Evolutionary conservation across 768 basidiomycete genomes (phyloP).

Genomic region (Lentinula raphanica): DNA sequence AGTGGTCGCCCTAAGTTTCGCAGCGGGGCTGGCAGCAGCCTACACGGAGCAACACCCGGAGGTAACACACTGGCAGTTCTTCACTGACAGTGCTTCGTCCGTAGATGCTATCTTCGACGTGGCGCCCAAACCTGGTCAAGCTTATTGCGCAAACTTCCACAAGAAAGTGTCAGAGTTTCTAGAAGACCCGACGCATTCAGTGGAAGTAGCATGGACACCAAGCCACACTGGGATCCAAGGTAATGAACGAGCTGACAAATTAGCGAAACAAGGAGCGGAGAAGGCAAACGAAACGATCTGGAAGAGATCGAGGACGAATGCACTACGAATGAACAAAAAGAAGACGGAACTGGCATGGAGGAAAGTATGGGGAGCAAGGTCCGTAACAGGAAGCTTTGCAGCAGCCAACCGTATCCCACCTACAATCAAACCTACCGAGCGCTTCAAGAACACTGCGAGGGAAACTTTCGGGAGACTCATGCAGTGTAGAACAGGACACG

Average conservation of each 20-base stretch:
- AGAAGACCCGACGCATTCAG: neutral
- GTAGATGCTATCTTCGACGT: neutral
- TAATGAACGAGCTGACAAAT: neutral
- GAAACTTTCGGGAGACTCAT: slow-evolving; percentile 19
- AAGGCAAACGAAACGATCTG: neutral
- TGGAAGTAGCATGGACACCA: neutral
- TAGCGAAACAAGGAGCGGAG: neutral
- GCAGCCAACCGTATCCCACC: neutral
- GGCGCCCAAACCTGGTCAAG: neutral
- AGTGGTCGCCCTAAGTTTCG: too few species aligned
- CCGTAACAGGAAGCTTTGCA: neutral
- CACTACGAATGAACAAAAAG: neutral
- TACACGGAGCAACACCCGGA: neutral
- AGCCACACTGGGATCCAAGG: neutral
- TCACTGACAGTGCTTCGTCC: neutral
- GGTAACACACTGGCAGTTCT: neutral
- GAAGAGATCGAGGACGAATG: neutral
- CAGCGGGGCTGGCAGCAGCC: too few species aligned
- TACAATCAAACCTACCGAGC: neutral
- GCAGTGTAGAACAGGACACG: slow-evolving; percentile 24
- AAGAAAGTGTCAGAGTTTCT: neutral
- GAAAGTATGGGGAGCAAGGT: neutral
- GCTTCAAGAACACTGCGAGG: slow-evolving; percentile 4
- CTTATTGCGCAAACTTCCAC: neutral
- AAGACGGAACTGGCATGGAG: neutral